Percentiles rank a stretch among this genome's conserved stretches.
Evolutionary conservation across 2,329 filamentous ascomycete species (phyloP).

Genomic region (Botrytis aclada): DNA sequence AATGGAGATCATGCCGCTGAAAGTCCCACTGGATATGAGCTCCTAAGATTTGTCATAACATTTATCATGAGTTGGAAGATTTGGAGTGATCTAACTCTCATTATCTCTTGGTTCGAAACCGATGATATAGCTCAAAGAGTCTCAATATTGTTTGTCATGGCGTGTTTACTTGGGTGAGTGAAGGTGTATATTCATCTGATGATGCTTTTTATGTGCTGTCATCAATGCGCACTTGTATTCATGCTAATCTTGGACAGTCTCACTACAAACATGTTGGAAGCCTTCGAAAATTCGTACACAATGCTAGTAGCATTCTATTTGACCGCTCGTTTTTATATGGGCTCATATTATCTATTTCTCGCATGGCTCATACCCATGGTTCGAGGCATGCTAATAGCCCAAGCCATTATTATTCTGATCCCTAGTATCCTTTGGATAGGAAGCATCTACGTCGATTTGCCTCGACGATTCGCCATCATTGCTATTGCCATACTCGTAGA

Average conservation of each 20-base stretch:
- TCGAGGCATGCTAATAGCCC: slow-evolving; percentile 51
- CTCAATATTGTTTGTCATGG: slow-evolving; percentile 58
- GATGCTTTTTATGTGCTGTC: background rate
- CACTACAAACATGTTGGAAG: slow-evolving; percentile 60
- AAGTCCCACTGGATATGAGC: slow-evolving; percentile 50
- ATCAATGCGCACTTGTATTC: background rate
- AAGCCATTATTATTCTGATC: slow-evolving; percentile 45
- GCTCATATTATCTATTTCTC: slow-evolving; percentile 47
- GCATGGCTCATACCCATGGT: slow-evolving; percentile 56
- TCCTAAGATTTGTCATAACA: slow-evolving; percentile 59
- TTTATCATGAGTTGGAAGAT: slow-evolving; percentile 60
- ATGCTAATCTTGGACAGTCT: slow-evolving; percentile 40
- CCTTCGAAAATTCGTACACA: slow-evolving; percentile 55
- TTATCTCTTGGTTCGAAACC: slow-evolving; percentile 59
- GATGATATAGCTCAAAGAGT: slow-evolving; percentile 59
- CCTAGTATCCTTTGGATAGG: slow-evolving; percentile 57
- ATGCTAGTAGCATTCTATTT: slow-evolving; percentile 61
- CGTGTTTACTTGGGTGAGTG: slow-evolving; percentile 54
- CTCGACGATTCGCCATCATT: slow-evolving; percentile 53
- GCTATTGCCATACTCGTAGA: slow-evolving; percentile 56
- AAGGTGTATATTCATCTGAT: background rate
- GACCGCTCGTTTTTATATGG: slow-evolving; percentile 53
- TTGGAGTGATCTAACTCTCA: slow-evolving; percentile 56
- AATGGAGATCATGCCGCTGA: slow-evolving; percentile 60
- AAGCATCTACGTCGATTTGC: slow-evolving; percentile 55